phyloP scores from a whole-genome alignment of 1,284 basidiomycete species.

The Inonotus obliquus region DNA sequence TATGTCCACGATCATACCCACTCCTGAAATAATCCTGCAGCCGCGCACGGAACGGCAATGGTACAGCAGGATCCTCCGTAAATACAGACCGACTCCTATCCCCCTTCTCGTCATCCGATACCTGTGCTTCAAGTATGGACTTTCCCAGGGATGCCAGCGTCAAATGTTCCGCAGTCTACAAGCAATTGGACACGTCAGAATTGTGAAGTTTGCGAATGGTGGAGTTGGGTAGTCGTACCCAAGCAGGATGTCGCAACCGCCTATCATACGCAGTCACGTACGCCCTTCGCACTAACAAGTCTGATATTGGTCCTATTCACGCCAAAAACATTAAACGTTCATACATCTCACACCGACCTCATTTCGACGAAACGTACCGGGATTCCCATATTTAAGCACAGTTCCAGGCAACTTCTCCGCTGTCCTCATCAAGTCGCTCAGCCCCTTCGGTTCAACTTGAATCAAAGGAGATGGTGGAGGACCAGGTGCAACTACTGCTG shows the following conservation, averaged over 20 bases:
- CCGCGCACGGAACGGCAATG: constrained; percentile 77
- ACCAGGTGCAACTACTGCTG: constrained; percentile 6
- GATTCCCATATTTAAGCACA: constrained; percentile 69
- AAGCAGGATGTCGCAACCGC: constrained; percentile 85
- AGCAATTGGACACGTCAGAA: not conserved
- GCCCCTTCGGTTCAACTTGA: constrained; percentile 48
- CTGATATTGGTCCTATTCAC: constrained; percentile 72
- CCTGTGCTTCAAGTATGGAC: constrained; percentile 34
- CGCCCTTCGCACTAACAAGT: constrained; percentile 74
- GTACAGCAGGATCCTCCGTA: constrained; percentile 79
- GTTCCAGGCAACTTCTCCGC: constrained; percentile 31
- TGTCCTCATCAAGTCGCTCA: constrained; percentile 26
- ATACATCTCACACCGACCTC: not conserved
- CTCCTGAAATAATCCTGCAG: constrained; percentile 89
- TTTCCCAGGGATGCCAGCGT: constrained; percentile 71
- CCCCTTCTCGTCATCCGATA: constrained; percentile 38
- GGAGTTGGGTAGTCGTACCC: constrained; percentile 51
- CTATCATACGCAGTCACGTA: constrained; percentile 92
- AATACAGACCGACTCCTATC: constrained; percentile 83
- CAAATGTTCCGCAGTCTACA: constrained; percentile 87
- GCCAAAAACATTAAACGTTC: not conserved
- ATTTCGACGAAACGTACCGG: constrained; percentile 42
- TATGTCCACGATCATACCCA: constrained; percentile 97
- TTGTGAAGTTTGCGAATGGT: not conserved
- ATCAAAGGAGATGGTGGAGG: constrained; percentile 38